Percentiles rank a stretch among this genome's conserved stretches.
These are phyloP conservation scores for Rutstroemia sp. DNA, from an alignment of 2,329 filamentous ascomycete species.

Conservation along the genomic window DNA sequence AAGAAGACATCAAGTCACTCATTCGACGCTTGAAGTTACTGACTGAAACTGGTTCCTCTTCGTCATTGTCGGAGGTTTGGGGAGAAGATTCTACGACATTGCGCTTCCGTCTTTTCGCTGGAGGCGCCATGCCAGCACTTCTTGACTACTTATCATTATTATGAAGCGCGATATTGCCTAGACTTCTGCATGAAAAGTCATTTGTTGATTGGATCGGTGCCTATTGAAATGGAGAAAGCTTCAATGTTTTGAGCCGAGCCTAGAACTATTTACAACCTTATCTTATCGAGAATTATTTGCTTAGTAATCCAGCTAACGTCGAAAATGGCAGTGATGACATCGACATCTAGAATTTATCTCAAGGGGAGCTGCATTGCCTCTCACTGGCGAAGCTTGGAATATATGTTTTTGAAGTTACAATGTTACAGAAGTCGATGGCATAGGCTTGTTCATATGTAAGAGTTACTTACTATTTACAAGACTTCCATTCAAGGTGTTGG, in stretches of 20 bases:
- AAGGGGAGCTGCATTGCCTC: too few species aligned
- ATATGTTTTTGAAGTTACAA: too few species aligned
- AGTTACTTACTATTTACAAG: too few species aligned
- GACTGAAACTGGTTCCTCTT: conserved; percentile 31
- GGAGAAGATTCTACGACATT: conserved; percentile 38
- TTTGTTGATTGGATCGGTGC: background rate
- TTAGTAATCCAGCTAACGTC: too few species aligned
- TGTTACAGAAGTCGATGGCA: too few species aligned
- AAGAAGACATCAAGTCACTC: conserved; percentile 19
- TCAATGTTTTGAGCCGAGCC: background rate
- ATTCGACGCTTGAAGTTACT: conserved; percentile 15
- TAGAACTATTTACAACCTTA: too few species aligned
- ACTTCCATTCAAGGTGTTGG: too few species aligned
- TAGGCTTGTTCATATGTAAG: too few species aligned
- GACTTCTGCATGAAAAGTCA: background rate
- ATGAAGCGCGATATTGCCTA: background rate
- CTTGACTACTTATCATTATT: background rate
- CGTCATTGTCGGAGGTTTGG: conserved; percentile 41
- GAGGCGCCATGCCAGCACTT: conserved; percentile 26
- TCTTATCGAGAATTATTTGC: too few species aligned
- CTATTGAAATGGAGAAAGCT: background rate
- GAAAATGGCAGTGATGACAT: too few species aligned
- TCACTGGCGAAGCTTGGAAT: too few species aligned
- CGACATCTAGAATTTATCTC: too few species aligned
- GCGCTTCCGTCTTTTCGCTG: conserved; percentile 42